A percentile compares a stretch with the other conserved stretches of the same genome.
Evolutionary conservation across 2,329 filamentous ascomycete species (phyloP).

Genomic region (Hypoxylon sp.): DNA sequence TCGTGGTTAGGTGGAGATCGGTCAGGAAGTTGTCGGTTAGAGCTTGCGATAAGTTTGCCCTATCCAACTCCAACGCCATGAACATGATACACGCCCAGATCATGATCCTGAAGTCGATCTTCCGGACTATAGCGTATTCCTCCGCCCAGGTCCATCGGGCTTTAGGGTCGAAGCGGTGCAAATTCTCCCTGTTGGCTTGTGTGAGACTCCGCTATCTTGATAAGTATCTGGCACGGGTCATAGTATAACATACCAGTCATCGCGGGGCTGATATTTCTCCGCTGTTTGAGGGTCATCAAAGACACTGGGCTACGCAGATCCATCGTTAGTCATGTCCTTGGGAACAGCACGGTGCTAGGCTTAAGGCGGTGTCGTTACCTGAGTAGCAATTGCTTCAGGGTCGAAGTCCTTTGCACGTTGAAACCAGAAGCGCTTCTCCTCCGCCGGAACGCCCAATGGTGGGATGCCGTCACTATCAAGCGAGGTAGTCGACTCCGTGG

Average conservation of each 20-base stretch:
- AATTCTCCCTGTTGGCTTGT: conserved; percentile 50
- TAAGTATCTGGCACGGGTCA: no score
- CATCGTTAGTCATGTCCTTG: background rate
- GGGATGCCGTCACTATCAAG: conserved; percentile 43
- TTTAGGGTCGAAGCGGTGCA: conserved; percentile 53
- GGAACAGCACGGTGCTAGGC: no score
- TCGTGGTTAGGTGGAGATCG: conserved; percentile 60
- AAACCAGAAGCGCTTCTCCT: conserved; percentile 54
- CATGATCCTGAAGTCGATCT: conserved; percentile 58
- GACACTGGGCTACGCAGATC: conserved; percentile 57
- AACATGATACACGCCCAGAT: conserved; percentile 65
- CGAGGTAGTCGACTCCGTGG: conserved; percentile 42
- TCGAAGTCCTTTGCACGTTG: conserved; percentile 49
- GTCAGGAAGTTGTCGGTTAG: conserved; percentile 63
- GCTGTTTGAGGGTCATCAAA: conserved; percentile 60
- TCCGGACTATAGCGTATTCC: conserved; percentile 53
- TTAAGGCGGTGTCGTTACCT: conserved; percentile 37
- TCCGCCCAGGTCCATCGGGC: conserved; percentile 56
- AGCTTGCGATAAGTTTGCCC: conserved; percentile 62
- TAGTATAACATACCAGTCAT: conserved; percentile 41
- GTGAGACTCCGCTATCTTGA: conserved; percentile 5
- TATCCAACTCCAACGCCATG: conserved; percentile 65
- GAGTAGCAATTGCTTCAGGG: conserved; percentile 45
- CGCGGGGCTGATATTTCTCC: conserved; percentile 55
- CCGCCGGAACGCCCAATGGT: conserved; percentile 48